Conservation (phyloP, 2,329 filamentous ascomycete species). For the Diaporthe batatas region DNA sequence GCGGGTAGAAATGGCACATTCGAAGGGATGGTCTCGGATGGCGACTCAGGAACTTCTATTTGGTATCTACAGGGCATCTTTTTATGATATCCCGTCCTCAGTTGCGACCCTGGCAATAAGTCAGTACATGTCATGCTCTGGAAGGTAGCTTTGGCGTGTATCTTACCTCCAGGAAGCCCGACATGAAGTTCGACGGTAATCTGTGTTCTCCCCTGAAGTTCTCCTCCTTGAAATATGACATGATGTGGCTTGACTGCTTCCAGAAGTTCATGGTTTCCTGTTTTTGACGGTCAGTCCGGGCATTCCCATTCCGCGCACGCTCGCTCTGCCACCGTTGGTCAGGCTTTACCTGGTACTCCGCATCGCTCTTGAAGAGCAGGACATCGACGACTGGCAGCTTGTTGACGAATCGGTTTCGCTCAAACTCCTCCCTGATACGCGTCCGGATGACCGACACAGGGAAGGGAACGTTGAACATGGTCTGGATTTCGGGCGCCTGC, state of each 20-base stretch:
- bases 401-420: constrained; percentile 92
- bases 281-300: constrained; percentile 25
- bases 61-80: constrained; percentile 51
- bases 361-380: constrained; percentile 88
- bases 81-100: constrained; percentile 54
- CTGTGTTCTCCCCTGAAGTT: constrained; percentile 80
- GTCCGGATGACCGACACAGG: constrained; percentile 90
- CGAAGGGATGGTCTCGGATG: constrained; percentile 51
- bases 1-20: constrained; percentile 38
- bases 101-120: constrained; percentile 65
- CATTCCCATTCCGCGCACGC: neutral
- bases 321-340: neutral
- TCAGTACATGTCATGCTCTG: constrained; percentile 44
- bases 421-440: constrained; percentile 96
- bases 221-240: constrained; percentile 96
- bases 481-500: constrained; percentile 95
- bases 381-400: constrained; percentile 91
- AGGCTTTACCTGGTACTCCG: constrained; percentile 87
- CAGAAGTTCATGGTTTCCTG: constrained; percentile 99
- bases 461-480: constrained; percentile 94
- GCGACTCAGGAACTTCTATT: constrained; percentile 44
- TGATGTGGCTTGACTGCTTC: constrained; percentile 95
- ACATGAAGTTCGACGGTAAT: constrained; percentile 91
- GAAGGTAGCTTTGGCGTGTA: neutral
- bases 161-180: constrained; percentile 92